These are phyloP conservation scores for Cutaneotrichosporon arboriforme DNA, from an alignment of 1,284 basidiomycete genomes.

Conservation along the genomic window DNA sequence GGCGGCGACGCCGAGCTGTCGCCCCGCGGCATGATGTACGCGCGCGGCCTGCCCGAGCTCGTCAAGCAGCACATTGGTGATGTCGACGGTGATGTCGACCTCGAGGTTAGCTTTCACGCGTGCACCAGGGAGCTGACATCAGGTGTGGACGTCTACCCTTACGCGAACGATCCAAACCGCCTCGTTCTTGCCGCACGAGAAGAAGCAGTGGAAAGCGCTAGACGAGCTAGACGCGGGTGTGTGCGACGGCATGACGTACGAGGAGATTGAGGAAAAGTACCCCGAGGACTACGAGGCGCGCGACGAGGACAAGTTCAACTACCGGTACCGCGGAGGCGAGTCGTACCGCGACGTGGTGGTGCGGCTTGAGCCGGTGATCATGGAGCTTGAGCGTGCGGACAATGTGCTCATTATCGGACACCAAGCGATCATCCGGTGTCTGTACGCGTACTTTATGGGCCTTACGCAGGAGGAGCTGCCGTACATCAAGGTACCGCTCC, in stretches of 20 bases:
- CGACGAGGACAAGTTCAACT: conserved; percentile 99
- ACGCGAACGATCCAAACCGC: conserved; percentile 90
- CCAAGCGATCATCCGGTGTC: conserved; percentile 81
- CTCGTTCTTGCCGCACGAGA: conserved; percentile 72
- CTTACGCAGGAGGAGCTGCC: conserved; percentile 88
- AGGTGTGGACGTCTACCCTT: conserved; percentile 96
- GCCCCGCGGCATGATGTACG: conserved; percentile 76
- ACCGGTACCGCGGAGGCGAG: conserved; percentile 90
- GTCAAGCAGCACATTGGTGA: conserved; percentile 82
- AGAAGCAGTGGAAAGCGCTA: conserved; percentile 96
- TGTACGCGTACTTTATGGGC: conserved; percentile 95
- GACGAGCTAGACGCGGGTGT: conserved; percentile 99
- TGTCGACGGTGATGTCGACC: conserved; percentile 65
- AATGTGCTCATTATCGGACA: conserved; percentile 97
- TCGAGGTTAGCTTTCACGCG: conserved; percentile 52
- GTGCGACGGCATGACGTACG: conserved; percentile 99
- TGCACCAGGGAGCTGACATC: background rate
- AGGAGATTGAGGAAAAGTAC: conserved; percentile 95
- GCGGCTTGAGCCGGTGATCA: conserved; percentile 93
- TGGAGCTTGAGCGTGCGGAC: conserved; percentile 96
- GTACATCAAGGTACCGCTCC: conserved; percentile 93
- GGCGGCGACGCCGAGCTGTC: conserved; percentile 91
- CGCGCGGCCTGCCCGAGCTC: conserved; percentile 74
- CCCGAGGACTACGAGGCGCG: conserved; percentile 98
- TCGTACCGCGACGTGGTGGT: conserved; percentile 95